A percentile compares a stretch with the other conserved stretches of the same genome.
phyloP scores from a whole-genome alignment of 2,329 filamentous ascomycete genomes.

The Ophiocordyceps camponoti-leonardi region DNA sequence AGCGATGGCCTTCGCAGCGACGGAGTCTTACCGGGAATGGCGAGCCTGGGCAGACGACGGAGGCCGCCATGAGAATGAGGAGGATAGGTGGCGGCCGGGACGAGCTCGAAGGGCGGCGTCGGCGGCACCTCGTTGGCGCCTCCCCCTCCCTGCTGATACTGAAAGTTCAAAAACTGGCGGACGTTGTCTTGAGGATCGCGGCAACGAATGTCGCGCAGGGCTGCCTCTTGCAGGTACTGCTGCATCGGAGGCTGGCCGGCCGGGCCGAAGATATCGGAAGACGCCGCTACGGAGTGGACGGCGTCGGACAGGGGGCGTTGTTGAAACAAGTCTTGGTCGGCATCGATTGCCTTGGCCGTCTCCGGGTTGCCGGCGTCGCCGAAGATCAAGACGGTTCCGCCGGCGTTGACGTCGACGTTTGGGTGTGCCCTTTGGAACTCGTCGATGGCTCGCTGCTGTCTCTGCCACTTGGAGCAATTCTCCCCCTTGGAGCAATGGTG shows the following conservation, averaged over 20 bases:
- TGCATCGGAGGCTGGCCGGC: constrained; percentile 43
- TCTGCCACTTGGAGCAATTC: constrained; percentile 66
- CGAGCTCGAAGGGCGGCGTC: constrained; percentile 53
- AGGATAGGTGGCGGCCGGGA: constrained; percentile 27
- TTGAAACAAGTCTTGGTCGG: constrained; percentile 24
- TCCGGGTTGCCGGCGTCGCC: constrained; percentile 64
- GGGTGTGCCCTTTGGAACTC: constrained; percentile 63
- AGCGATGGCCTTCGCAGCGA: constrained; percentile 11
- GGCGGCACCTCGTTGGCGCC: constrained; percentile 39
- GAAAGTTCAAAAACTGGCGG: constrained; percentile 76
- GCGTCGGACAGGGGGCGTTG: constrained; percentile 56
- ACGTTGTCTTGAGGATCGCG: constrained; percentile 87
- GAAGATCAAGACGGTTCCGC: constrained; percentile 57
- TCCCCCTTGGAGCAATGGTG: constrained; percentile 79
- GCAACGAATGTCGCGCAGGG: constrained; percentile 49
- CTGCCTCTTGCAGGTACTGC: constrained; percentile 55
- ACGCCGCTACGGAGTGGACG: constrained; percentile 71
- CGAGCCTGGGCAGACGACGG: constrained; percentile 41
- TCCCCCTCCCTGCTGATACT: constrained; percentile 52
- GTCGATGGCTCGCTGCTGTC: constrained; percentile 61
- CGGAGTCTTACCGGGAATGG: constrained; percentile 30
- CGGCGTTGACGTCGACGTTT: constrained; percentile 31
- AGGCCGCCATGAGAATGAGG: constrained; percentile 38
- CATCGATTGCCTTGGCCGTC: constrained; percentile 40
- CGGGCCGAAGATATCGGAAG: constrained; percentile 75